Evolutionary conservation across 2,329 filamentous ascomycete genomes (phyloP).

Genomic region (Neoascochyta sp.): DNA sequence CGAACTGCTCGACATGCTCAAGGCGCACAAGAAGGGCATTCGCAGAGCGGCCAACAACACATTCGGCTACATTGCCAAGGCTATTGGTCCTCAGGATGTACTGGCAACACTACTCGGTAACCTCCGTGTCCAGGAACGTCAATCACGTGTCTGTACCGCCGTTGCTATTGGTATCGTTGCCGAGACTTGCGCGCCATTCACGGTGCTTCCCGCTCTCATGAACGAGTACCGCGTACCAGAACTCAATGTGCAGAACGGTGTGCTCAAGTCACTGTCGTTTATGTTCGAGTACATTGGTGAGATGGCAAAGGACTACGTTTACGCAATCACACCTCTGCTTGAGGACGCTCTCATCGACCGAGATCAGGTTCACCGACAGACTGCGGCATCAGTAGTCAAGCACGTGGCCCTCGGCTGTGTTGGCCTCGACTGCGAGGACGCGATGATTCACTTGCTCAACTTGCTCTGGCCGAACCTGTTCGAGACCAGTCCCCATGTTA

Average conservation of each 20-base stretch:
- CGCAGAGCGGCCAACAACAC: constrained; percentile 98
- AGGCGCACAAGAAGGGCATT: constrained; percentile 99
- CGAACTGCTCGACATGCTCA: constrained; percentile 97
- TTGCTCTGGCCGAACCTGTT: constrained; percentile 95
- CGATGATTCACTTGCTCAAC: constrained; percentile 96
- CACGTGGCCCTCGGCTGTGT: constrained; percentile 97
- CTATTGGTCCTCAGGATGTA: constrained; percentile 96
- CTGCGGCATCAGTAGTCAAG: constrained; percentile 93
- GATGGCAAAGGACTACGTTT: constrained; percentile 99
- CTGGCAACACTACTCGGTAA: constrained; percentile 95
- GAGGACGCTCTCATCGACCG: constrained; percentile 97
- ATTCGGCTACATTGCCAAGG: constrained; percentile 98
- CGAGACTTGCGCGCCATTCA: constrained; percentile 97
- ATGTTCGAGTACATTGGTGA: constrained; percentile 99
- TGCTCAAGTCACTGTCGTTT: constrained; percentile 94
- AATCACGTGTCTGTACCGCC: constrained; percentile 96
- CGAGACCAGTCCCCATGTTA: constrained; percentile 96
- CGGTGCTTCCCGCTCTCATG: constrained; percentile 96
- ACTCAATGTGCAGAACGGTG: constrained; percentile 97
- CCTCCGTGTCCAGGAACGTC: constrained; percentile 91
- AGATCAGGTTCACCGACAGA: constrained; percentile 96
- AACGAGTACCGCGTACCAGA: constrained; percentile 98
- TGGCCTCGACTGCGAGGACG: constrained; percentile 93
- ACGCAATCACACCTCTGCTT: constrained; percentile 90
- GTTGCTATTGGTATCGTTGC: constrained; percentile 98